phyloP scores from a whole-genome alignment of 2,329 filamentous ascomycete genomes.

The Lachnum nothofagi region DNA sequence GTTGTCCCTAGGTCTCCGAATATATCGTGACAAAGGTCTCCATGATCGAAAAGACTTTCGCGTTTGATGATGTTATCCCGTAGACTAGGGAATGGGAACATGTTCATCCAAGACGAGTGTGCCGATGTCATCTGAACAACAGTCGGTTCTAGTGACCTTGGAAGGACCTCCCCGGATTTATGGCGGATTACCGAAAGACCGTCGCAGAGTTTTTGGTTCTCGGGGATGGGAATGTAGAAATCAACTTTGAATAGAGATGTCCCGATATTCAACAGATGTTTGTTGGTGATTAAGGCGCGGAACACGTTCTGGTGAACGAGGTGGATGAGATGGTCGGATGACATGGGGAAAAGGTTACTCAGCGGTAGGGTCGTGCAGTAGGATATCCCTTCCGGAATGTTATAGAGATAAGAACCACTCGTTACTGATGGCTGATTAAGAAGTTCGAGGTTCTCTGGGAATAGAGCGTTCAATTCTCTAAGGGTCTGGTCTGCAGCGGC shows the following conservation, averaged over 20 bases:
- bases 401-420: no score
- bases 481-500: no score
- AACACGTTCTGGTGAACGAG: slow-evolving; percentile 25
- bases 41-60: slow-evolving; percentile 17
- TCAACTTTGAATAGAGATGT: slow-evolving; percentile 2
- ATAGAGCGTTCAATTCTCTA: no score
- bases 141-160: slow-evolving; percentile 17
- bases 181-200: slow-evolving; percentile 11
- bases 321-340: slow-evolving; percentile 24
- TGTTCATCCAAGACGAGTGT: slow-evolving; percentile 22
- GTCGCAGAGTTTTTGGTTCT: slow-evolving; percentile 10
- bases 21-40: slow-evolving; percentile 19
- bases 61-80: slow-evolving; percentile 22
- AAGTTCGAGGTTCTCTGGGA: no score
- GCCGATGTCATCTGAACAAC: slow-evolving; percentile 14
- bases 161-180: slow-evolving; percentile 6
- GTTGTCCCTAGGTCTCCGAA: slow-evolving; percentile 19
- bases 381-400: neutral
- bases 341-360: slow-evolving; percentile 9
- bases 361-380: neutral
- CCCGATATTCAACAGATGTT: slow-evolving; percentile 10
- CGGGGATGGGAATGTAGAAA: neutral
- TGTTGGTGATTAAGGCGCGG: slow-evolving; percentile 19
- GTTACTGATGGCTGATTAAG: no score
- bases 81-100: slow-evolving; percentile 20